phyloP scores from a whole-genome alignment of 306 rosid species.

The Medicago arabica region DNA sequence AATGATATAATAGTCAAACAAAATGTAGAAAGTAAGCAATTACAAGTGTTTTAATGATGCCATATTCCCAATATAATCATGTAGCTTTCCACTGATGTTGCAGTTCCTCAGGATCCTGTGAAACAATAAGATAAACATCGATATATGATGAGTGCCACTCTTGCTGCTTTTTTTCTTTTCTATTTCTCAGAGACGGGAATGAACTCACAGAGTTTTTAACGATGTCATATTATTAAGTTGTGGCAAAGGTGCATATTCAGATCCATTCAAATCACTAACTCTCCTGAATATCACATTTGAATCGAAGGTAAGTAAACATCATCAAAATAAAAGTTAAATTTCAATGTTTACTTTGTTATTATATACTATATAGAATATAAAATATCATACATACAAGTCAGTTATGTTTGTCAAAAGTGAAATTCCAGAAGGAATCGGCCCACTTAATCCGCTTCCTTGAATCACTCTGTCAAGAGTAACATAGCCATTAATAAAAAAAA shows the following conservation, averaged over 20 bases:
- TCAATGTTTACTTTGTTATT: not conserved
- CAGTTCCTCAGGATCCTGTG: conserved; percentile 75
- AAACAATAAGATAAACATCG: conserved; percentile 32
- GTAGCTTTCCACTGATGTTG: conserved; percentile 66
- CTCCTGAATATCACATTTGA: conserved; percentile 49
- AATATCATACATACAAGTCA: conserved; percentile 57
- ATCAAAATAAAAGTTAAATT: not conserved
- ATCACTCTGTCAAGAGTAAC: conserved; percentile 49
- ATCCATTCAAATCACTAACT: conserved; percentile 64
- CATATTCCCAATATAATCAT: conserved; percentile 47
- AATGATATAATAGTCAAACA: too few species aligned
- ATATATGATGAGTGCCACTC: not conserved
- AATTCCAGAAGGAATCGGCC: conserved; percentile 72
- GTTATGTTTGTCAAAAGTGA: conserved; percentile 43
- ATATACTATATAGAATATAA: too few species aligned
- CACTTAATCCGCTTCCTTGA: conserved; percentile 72
- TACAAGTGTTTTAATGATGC: conserved; percentile 38
- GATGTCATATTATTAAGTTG: conserved; percentile 41
- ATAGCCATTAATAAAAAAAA: not conserved
- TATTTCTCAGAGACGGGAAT: conserved; percentile 43
- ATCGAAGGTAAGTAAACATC: not conserved
- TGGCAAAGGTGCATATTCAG: conserved; percentile 49
- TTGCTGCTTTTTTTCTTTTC: not conserved
- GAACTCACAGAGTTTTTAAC: conserved; percentile 50
- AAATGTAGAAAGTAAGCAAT: not conserved